Conservation (phyloP, 2,329 filamentous ascomycete genomes). For the Cladosporium austrohemisphaericum region DNA sequence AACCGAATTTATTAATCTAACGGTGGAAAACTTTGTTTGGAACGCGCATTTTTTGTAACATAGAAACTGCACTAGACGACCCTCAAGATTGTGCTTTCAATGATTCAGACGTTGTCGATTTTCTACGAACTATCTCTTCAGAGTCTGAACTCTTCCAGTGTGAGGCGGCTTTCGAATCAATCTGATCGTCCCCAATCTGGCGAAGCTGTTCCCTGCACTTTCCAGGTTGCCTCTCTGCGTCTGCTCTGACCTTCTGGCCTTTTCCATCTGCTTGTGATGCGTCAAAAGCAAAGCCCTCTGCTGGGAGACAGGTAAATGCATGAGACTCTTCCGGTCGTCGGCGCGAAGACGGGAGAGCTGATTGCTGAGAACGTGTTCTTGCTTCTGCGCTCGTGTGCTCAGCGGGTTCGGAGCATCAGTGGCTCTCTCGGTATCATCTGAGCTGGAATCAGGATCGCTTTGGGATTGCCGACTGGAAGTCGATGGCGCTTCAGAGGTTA, state of each 20-base stretch:
- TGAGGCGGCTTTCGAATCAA: constrained; percentile 14
- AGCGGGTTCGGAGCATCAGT: neutral
- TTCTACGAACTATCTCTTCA: no score
- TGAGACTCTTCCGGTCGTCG: constrained; percentile 10
- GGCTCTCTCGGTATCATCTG: neutral
- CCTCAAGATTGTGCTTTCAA: no score
- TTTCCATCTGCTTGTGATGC: constrained; percentile 14
- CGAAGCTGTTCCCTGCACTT: constrained; percentile 10
- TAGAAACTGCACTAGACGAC: no score
- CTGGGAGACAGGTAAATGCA: constrained; percentile 12
- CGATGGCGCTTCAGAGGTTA: neutral
- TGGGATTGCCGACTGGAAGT: neutral
- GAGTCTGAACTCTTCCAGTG: constrained; percentile 11
- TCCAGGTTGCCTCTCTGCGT: constrained; percentile 11
- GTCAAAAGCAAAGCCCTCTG: constrained; percentile 11
- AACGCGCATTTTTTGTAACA: no score
- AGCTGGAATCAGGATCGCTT: neutral
- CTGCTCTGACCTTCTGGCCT: constrained; percentile 8
- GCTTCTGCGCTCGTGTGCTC: constrained; percentile 10
- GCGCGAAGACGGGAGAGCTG: constrained; percentile 9
- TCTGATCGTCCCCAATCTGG: constrained; percentile 6
- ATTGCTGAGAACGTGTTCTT: neutral
- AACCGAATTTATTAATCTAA: no score
- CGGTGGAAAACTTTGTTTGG: no score
- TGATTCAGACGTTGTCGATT: no score